These are phyloP conservation scores for Spathaspora passalidarum DNA, from an alignment of 805 yeast species.

Conservation along the genomic window DNA sequence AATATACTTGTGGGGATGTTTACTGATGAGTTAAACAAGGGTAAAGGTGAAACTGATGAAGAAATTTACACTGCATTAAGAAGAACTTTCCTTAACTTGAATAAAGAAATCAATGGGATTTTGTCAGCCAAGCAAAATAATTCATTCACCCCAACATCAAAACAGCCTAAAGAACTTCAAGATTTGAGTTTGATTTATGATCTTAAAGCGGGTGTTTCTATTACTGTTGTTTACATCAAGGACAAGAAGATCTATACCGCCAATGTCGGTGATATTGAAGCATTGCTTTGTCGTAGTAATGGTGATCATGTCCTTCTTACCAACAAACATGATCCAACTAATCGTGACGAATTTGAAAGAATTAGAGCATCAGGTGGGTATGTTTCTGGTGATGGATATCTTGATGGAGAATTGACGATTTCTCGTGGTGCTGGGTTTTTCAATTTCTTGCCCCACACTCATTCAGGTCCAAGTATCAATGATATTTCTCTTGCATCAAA, in stretches of 20 bases:
- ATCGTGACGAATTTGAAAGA: conserved; percentile 73
- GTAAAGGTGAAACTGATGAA: conserved; percentile 34
- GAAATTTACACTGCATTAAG: conserved; percentile 73
- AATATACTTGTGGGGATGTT: conserved; percentile 65
- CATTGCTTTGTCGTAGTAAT: conserved; percentile 70
- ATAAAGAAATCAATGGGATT: conserved; percentile 74
- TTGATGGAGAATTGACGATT: conserved; percentile 78
- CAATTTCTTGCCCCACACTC: conserved; percentile 80
- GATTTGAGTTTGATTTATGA: conserved; percentile 63
- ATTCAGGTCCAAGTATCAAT: conserved; percentile 80
- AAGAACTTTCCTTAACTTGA: conserved; percentile 73
- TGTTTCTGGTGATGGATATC: conserved; percentile 78
- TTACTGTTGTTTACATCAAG: conserved; percentile 74
- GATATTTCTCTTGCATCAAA: conserved; percentile 56
- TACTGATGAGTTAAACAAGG: conserved; percentile 58
- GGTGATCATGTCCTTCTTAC: conserved; percentile 79
- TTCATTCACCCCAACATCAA: conserved; percentile 28
- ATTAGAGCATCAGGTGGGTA: conserved; percentile 90
- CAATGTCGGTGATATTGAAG: conserved; percentile 88
- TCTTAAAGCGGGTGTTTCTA: conserved; percentile 77
- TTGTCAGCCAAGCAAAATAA: conserved; percentile 44
- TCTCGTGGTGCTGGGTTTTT: conserved; percentile 93
- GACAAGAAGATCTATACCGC: conserved; percentile 74
- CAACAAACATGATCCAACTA: conserved; percentile 80
- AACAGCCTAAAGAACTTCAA: conserved; percentile 22